Conservation (phyloP, 1,284 basidiomycete species). For the Cutaneotrichosporon sp. region DNA sequence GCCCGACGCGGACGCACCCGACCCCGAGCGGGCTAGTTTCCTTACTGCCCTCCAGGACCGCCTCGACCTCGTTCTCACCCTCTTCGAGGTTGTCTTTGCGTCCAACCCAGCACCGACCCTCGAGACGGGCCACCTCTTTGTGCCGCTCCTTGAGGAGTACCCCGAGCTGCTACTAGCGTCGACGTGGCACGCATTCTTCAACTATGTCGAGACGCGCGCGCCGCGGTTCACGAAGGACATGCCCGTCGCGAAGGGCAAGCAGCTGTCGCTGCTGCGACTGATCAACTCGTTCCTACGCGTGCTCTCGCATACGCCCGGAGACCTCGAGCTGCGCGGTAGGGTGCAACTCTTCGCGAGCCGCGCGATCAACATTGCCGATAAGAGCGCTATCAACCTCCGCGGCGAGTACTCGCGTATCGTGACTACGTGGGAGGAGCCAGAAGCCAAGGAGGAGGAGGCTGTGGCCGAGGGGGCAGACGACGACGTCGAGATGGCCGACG, state of each 20-base stretch:
- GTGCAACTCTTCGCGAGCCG: constrained; percentile 42
- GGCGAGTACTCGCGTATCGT: constrained; percentile 39
- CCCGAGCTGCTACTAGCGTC: constrained; percentile 39
- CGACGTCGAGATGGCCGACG: constrained; percentile 8
- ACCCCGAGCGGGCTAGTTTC: constrained; percentile 23
- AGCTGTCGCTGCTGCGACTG: constrained; percentile 37
- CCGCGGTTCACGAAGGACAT: constrained; percentile 42
- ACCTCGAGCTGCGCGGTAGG: constrained; percentile 39
- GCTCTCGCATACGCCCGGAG: constrained; percentile 36
- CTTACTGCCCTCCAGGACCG: constrained; percentile 31
- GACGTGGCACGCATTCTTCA: constrained; percentile 37
- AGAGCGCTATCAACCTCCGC: constrained; percentile 43
- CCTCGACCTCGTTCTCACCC: constrained; percentile 36
- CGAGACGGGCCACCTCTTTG: constrained; percentile 41
- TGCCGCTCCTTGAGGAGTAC: constrained; percentile 42
- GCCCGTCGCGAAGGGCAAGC: constrained; percentile 43
- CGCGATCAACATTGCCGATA: constrained; percentile 40
- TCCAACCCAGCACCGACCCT: constrained; percentile 15
- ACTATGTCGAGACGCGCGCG: constrained; percentile 37
- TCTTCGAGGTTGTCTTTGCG: constrained; percentile 28
- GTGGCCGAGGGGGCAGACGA: not conserved
- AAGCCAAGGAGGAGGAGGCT: constrained; percentile 1
- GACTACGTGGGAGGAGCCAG: constrained; percentile 36
- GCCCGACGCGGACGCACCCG: constrained; percentile 15
- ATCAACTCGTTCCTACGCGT: constrained; percentile 43